phyloP scores from a whole-genome alignment of 805 yeast genomes.

The Ogataea populi-albae region DNA sequence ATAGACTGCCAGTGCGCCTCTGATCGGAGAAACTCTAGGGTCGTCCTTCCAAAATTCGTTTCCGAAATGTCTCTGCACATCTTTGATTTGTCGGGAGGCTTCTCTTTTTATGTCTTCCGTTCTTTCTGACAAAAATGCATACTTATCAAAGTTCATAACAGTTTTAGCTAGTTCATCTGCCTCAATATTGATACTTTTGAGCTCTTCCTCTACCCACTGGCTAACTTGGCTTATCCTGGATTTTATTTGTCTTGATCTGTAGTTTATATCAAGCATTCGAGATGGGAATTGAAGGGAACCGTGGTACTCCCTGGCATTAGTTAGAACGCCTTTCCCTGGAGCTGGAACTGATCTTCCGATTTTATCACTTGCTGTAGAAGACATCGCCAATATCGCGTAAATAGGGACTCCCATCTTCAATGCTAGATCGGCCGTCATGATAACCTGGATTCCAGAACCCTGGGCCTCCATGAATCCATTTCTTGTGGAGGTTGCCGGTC shows the following conservation, averaged over 20 bases:
- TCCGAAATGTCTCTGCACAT: constrained; percentile 93
- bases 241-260: constrained; percentile 89
- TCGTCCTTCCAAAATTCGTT: constrained; percentile 88
- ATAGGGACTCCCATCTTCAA: constrained; percentile 98
- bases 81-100: constrained; percentile 77
- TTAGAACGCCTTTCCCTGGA: constrained; percentile 99
- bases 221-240: constrained; percentile 74
- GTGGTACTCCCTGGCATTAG: constrained; percentile 94
- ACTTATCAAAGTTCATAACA: constrained; percentile 50
- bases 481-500: constrained; percentile 96
- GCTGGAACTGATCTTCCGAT: constrained; percentile 99
- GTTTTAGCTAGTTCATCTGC: constrained; percentile 49
- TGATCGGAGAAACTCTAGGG: constrained; percentile 91
- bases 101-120: constrained; percentile 84
- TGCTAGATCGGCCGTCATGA: constrained; percentile 94
- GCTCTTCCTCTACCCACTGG: constrained; percentile 82
- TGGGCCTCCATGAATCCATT: constrained; percentile 99
- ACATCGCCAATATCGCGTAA: constrained; percentile 89
- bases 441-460: constrained; percentile 97
- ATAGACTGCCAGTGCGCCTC: constrained; percentile 95
- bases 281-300: constrained; percentile 75
- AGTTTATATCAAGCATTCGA: constrained; percentile 81
- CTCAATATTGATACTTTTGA: constrained; percentile 67
- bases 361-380: constrained; percentile 97
- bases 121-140: constrained; percentile 69